A percentile compares a stretch with the other conserved stretches of the same genome.
Conservation (phyloP, 768 basidiomycete genomes). For the Chalciporus pseudorubinellus region DNA sequence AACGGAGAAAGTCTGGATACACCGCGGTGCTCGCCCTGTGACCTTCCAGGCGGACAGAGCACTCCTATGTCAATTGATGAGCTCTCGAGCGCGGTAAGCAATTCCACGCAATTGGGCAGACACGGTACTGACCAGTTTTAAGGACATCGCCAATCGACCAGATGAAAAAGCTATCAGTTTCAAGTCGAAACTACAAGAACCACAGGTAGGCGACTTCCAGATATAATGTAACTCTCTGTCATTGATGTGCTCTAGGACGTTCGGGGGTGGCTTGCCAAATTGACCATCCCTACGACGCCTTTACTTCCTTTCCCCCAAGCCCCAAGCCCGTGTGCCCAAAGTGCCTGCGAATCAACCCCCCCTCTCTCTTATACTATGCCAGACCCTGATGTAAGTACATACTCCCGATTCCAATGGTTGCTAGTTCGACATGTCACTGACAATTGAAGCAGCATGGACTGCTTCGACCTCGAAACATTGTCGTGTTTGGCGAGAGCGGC, state of each 20-base stretch:
- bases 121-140: constrained; percentile 6
- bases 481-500: constrained; percentile 43
- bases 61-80: not conserved
- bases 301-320: not conserved
- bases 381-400: constrained; percentile 7
- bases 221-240: not conserved
- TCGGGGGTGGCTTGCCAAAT: constrained; percentile 5
- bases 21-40: not conserved
- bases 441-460: constrained; percentile 6
- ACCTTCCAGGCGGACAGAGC: not conserved
- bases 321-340: constrained; percentile 4
- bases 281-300: constrained; percentile 10
- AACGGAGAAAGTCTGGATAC: not conserved
- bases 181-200: not conserved
- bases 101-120: not conserved
- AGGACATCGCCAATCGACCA: constrained; percentile 6
- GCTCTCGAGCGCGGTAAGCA: constrained; percentile 4
- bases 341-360: constrained; percentile 9
- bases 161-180: not conserved
- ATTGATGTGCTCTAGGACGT: constrained; percentile 11
- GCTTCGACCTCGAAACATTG: constrained; percentile 29
- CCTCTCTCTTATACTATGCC: constrained; percentile 4
- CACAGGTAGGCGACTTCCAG: constrained; percentile 1
- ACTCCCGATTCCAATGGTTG: not conserved
- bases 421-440: not conserved